Evolutionary conservation across 495 filamentous ascomycete species (phyloP).

Genomic region (Daldinia concentrica): DNA sequence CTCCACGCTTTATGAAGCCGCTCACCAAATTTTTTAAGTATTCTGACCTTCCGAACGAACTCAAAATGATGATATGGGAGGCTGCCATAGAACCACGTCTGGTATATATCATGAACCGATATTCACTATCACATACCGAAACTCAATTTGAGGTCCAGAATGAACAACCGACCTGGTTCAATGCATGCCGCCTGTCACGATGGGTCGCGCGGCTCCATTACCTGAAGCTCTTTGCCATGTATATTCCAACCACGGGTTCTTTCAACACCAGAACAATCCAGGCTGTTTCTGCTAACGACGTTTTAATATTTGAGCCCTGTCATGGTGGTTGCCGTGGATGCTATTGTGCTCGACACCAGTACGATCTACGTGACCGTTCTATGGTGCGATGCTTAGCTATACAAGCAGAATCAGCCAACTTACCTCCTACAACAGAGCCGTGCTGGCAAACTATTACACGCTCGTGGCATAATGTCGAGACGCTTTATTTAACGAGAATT

Average conservation of each 20-base stretch:
- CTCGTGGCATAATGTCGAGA: conserved; percentile 45
- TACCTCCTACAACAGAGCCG: conserved; percentile 22
- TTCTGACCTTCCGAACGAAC: conserved; percentile 32
- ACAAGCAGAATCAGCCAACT: conserved; percentile 36
- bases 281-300: conserved; percentile 35
- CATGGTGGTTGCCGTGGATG: conserved; percentile 42
- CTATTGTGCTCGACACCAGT: conserved; percentile 46
- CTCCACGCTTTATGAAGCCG: conserved; percentile 39
- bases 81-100: conserved; percentile 40
- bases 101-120: conserved; percentile 43
- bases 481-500: conserved; percentile 43
- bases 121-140: conserved; percentile 7
- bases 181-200: conserved; percentile 24
- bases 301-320: conserved; percentile 47
- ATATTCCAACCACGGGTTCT: background rate
- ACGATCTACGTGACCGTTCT: conserved; percentile 34
- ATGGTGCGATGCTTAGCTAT: conserved; percentile 39
- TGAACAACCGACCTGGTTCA: conserved; percentile 39
- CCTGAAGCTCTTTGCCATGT: conserved; percentile 28
- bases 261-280: conserved; percentile 14
- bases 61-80: conserved; percentile 47
- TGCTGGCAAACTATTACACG: conserved; percentile 40
- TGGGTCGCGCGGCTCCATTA: conserved; percentile 33
- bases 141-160: conserved; percentile 33
- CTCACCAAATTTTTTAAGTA: conserved; percentile 41